Conservation (phyloP, 140 eudicot genomes). For the Anethum foeniculum region DNA sequence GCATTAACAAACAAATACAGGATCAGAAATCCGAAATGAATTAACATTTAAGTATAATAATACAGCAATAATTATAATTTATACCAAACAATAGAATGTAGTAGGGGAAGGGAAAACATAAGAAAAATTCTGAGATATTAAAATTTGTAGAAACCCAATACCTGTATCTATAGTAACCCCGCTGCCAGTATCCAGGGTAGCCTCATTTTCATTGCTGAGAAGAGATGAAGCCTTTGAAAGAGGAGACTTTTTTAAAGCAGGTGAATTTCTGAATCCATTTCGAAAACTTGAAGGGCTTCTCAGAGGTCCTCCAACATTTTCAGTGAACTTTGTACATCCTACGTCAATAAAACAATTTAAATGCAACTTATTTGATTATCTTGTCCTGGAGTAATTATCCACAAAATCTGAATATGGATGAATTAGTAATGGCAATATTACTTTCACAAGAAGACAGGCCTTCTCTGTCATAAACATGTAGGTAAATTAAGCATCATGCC, state of each 20-base stretch:
- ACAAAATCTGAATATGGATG: not conserved
- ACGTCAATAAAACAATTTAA: not conserved
- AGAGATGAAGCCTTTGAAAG: conserved; percentile 53
- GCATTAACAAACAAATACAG: not conserved
- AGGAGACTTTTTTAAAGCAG: conserved; percentile 41
- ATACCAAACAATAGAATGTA: not conserved
- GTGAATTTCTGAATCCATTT: conserved; percentile 48
- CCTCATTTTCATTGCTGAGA: conserved; percentile 40
- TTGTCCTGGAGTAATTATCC: not conserved
- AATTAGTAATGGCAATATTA: not conserved
- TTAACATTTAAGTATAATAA: not conserved
- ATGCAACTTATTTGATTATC: not conserved
- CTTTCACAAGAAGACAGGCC: not conserved
- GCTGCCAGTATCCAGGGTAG: conserved; percentile 20
- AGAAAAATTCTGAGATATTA: no score
- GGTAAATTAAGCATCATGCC: not conserved
- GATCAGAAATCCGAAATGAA: no score
- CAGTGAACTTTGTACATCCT: conserved; percentile 40
- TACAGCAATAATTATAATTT: not conserved
- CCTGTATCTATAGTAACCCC: conserved; percentile 20
- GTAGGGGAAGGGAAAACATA: not conserved
- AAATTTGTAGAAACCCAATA: conserved; percentile 1
- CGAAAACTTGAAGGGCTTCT: conserved; percentile 32
- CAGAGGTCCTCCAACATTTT: conserved; percentile 23
- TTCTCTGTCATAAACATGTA: not conserved